Percentiles rank a stretch among this genome's conserved stretches.
phyloP scores from a whole-genome alignment of 176 grass and related monocot species.

The Tillandsia leiboldiana region DNA sequence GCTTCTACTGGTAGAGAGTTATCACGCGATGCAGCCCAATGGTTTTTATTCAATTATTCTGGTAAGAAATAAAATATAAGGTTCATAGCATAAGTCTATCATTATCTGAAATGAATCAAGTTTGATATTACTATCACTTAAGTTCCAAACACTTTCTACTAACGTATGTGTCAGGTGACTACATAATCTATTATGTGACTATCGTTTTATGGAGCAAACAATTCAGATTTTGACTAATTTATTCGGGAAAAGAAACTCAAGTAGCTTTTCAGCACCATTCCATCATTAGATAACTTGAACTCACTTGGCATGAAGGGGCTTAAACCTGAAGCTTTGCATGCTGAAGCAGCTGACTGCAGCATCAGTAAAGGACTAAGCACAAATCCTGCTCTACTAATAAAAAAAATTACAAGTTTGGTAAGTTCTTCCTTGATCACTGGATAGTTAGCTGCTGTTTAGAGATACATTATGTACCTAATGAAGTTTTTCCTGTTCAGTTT shows the following conservation, averaged over 20 bases:
- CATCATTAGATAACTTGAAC: slow-evolving; percentile 63
- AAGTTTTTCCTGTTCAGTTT: too few species aligned
- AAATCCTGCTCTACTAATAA: slow-evolving; percentile 84
- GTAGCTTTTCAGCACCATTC: slow-evolving; percentile 63
- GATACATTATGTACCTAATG: too few species aligned
- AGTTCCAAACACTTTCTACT: too few species aligned
- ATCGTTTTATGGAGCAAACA: neutral
- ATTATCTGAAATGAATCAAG: too few species aligned
- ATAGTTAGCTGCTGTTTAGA: too few species aligned
- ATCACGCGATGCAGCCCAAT: too few species aligned
- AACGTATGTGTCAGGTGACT: too few species aligned
- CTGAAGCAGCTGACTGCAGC: slow-evolving; percentile 83
- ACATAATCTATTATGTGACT: neutral
- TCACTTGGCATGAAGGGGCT: slow-evolving; percentile 60
- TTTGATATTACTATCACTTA: too few species aligned
- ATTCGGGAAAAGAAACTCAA: slow-evolving; percentile 95
- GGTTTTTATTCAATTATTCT: too few species aligned
- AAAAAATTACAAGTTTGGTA: slow-evolving; percentile 99
- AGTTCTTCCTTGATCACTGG: slow-evolving; percentile 16
- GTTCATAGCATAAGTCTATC: too few species aligned
- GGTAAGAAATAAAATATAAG: too few species aligned
- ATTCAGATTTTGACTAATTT: slow-evolving; percentile 10
- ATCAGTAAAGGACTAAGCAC: slow-evolving; percentile 77
- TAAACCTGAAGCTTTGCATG: slow-evolving; percentile 88
- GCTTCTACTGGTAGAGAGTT: too few species aligned